Conservation (phyloP, 352 stramenopile species). For the Halophytophthora polymorphica region DNA sequence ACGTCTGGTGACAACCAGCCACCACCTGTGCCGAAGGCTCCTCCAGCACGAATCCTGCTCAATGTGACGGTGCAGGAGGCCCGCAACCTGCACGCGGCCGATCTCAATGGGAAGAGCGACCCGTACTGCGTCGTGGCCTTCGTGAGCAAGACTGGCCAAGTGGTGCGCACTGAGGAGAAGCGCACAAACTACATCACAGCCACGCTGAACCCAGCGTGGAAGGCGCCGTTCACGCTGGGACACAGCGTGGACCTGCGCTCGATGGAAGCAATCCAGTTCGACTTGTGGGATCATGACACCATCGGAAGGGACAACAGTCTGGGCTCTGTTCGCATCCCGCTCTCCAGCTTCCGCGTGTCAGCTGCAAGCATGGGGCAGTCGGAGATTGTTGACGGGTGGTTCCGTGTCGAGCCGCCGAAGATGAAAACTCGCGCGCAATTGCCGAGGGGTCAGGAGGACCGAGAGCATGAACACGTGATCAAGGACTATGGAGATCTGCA, state of each 20-base stretch:
- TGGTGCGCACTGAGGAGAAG: slow-evolving; percentile 53
- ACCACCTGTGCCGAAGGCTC: not conserved
- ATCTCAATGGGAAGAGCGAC: slow-evolving; percentile 68
- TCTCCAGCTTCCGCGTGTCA: slow-evolving; percentile 65
- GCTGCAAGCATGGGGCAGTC: slow-evolving; percentile 54
- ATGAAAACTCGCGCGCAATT: slow-evolving; percentile 17
- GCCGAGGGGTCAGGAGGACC: slow-evolving; percentile 20
- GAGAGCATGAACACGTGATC: slow-evolving; percentile 41
- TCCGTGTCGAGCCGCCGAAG: slow-evolving; percentile 49
- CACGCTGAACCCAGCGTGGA: slow-evolving; percentile 59
- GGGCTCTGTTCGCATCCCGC: slow-evolving; percentile 50
- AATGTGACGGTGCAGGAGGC: slow-evolving; percentile 53
- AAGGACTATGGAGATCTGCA: slow-evolving; percentile 56
- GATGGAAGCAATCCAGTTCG: slow-evolving; percentile 57
- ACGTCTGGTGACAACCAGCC: not conserved
- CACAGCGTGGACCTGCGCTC: slow-evolving; percentile 45
- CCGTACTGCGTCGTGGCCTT: slow-evolving; percentile 68
- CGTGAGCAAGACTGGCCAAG: slow-evolving; percentile 51
- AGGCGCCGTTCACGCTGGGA: slow-evolving; percentile 42
- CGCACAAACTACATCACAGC: slow-evolving; percentile 49
- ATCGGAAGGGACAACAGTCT: slow-evolving; percentile 49
- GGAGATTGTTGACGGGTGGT: slow-evolving; percentile 63
- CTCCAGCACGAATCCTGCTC: slow-evolving; percentile 38
- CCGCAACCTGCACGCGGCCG: slow-evolving; percentile 42
- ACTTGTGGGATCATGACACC: slow-evolving; percentile 61